phyloP scores from a whole-genome alignment of 495 filamentous ascomycete genomes.

The Daldinia decipiens region DNA sequence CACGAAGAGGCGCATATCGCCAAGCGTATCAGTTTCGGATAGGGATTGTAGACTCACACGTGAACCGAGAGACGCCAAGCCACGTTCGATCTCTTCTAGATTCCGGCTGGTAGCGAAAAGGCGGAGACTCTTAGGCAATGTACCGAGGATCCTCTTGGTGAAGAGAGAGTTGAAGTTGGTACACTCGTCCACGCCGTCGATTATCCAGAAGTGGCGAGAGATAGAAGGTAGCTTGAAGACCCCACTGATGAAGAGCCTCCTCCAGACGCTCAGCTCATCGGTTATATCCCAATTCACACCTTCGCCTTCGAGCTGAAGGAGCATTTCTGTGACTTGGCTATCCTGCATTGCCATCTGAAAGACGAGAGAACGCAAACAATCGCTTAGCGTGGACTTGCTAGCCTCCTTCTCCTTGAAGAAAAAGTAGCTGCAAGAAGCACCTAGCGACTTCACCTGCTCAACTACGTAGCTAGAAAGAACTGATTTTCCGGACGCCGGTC shows the following conservation, averaged over 20 bases:
- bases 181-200: constrained; percentile 22
- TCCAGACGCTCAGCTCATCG: constrained; percentile 10
- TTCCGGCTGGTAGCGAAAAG: background rate
- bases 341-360: constrained; percentile 21
- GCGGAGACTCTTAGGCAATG: background rate
- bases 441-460: background rate
- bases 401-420: constrained; percentile 15
- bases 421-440: constrained; percentile 15
- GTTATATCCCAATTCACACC: constrained; percentile 1
- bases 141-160: background rate
- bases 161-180: constrained; percentile 6
- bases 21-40: background rate
- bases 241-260: constrained; percentile 2
- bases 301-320: constrained; percentile 4
- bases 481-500: constrained; percentile 16
- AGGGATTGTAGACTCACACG: background rate
- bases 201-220: constrained; percentile 21
- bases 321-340: background rate
- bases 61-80: background rate
- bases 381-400: constrained; percentile 8
- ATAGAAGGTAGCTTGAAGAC: constrained; percentile 10
- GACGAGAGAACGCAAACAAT: constrained; percentile 3
- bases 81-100: background rate
- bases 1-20: background rate
- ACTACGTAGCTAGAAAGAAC: constrained; percentile 12